Conservation (phyloP, 805 yeast genomes). For the Jamesozyma jinghongensis region DNA sequence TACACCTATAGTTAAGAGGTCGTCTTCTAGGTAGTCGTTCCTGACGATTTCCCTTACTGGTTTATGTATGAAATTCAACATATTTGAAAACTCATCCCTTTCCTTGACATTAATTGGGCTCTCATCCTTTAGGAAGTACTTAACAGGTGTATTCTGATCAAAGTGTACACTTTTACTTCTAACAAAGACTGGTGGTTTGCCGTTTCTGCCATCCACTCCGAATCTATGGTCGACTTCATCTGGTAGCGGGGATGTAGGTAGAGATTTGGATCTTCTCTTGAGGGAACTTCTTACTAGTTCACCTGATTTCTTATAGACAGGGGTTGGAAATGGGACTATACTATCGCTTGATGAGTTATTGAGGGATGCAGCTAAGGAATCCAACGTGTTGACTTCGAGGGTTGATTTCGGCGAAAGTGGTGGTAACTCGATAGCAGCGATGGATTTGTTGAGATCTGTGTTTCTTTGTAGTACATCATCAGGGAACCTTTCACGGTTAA, state of each 20-base stretch:
- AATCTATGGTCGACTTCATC: too few relatives aligned
- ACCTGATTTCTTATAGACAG: conserved; percentile 77
- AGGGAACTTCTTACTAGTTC: conserved; percentile 46
- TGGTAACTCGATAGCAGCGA: conserved; percentile 11
- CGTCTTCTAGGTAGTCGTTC: conserved; percentile 8
- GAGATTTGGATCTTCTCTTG: conserved; percentile 33
- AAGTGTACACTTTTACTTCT: conserved; percentile 74
- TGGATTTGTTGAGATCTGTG: conserved; percentile 22
- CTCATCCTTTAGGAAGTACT: conserved; percentile 67
- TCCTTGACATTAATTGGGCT: conserved; percentile 64
- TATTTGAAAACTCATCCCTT: conserved; percentile 26
- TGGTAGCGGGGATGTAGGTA: conserved; percentile 31
- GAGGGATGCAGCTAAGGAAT: conserved; percentile 3
- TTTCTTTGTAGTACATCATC: conserved; percentile 25
- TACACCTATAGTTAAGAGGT: conserved; percentile 5
- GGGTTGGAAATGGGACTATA: conserved; percentile 12
- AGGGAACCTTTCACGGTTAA: conserved; percentile 12
- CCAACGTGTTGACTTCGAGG: conserved; percentile 4
- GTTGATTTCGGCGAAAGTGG: conserved; percentile 10
- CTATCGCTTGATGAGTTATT: conserved; percentile 10
- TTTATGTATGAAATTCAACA: conserved; percentile 20
- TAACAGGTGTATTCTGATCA: conserved; percentile 58
- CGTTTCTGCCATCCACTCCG: background rate
- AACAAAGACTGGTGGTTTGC: conserved; percentile 34
- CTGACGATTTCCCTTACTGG: conserved; percentile 9